Evolutionary conservation across 257 asterid genomes (phyloP), one percentile per base, ranked within the genome.

Genomic region (Anisodus acutangulus): DNA sequence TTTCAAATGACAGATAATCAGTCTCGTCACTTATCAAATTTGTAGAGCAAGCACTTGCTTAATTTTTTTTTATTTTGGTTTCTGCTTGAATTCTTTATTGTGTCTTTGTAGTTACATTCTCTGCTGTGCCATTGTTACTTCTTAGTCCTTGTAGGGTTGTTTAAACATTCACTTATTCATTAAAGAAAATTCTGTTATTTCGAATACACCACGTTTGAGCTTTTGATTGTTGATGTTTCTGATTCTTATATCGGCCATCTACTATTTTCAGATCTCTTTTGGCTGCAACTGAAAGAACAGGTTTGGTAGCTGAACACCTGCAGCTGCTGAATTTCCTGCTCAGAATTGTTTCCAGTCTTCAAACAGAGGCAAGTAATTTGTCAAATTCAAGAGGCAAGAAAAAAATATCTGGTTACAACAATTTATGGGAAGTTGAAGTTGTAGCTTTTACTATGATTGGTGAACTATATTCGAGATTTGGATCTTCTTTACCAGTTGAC

Each of bases 401-500:
- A 71, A 87, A 86, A 76, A 59, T 74, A 78, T 82, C 88, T 62
- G 89, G 86, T 86, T 79, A 67, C 70, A 78, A 82, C 82, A 81
- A 86, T 86, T 81, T 79, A 1, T 88, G 88, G 90, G 97, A 92
- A 88, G 88, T 89, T 71, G 89, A 93, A 84, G 91, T 85, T 70
- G 84, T 88, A 86, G 93, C 95, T 76, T 91, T 94, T 84, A 74
- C 91, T 74, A 90, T 93, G 92, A 90, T 91, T 85, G 93, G 97
- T 76, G 96, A 94, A 83, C 89, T 93, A 53, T 90, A 92, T 90
- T 91, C 92, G 53, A 91, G 88, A 88, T 91, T 88, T 83, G 94
- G 94, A 80, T 84, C 94, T 85, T 91, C 95, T 63, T 88, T 94
- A 86, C 88, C 94, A 16, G 87, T 88, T 84, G 94, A 89, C 80